Percentiles rank a stretch among this genome's conserved stretches.
phyloP scores from a whole-genome alignment of 768 basidiomycete genomes.

The Boletus speciosus region DNA sequence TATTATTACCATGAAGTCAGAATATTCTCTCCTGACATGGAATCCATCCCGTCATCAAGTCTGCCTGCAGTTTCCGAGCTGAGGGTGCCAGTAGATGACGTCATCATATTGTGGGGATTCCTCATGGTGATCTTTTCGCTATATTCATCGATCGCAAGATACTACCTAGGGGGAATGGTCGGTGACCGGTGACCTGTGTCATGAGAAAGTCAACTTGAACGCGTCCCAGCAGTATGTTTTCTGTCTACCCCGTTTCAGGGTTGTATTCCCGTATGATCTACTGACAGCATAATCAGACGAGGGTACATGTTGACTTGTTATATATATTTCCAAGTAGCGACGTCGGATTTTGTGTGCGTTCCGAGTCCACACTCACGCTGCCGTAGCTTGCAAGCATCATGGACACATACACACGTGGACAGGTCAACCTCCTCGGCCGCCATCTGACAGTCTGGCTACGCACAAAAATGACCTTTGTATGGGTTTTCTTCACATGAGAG shows the following conservation, averaged over 20 bases:
- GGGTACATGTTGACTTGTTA: not conserved
- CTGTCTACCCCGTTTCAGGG: not conserved
- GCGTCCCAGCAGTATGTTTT: too few species aligned
- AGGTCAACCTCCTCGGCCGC: not conserved
- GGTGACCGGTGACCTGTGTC: too few species aligned
- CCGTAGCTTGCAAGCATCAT: not conserved
- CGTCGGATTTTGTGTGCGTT: not conserved
- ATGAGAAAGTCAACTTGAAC: too few species aligned
- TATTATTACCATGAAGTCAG: not conserved
- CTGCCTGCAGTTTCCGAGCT: too few species aligned
- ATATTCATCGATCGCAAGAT: too few species aligned
- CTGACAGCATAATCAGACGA: not conserved
- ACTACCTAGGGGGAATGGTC: too few species aligned
- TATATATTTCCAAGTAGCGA: not conserved
- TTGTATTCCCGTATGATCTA: not conserved
- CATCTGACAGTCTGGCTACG: not conserved
- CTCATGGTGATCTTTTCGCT: too few species aligned
- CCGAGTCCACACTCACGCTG: not conserved
- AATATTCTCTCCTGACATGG: not conserved
- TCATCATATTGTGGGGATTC: too few species aligned
- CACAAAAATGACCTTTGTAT: not conserved
- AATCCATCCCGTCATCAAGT: too few species aligned
- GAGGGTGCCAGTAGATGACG: too few species aligned
- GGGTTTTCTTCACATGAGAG: not conserved
- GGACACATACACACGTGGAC: not conserved